These are phyloP conservation scores for Boletus barrowsii DNA, from an alignment of 768 basidiomycete species.

Conservation along the genomic window DNA sequence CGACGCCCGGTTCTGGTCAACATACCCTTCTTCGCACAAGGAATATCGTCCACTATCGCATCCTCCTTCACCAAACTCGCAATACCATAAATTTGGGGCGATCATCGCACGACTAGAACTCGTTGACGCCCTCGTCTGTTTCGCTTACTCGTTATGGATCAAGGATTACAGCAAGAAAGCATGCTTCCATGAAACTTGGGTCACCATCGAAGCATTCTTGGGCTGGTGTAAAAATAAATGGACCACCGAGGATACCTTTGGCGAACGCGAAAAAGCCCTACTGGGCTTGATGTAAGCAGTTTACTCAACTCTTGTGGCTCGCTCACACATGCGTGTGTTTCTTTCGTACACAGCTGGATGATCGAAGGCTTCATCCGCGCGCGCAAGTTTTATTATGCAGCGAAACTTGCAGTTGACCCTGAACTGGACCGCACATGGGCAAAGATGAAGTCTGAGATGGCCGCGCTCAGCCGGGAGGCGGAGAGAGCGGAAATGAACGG, in stretches of 20 bases:
- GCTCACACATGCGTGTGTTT: conserved; percentile 23
- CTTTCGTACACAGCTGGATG: conserved; percentile 55
- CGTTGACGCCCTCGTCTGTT: conserved; percentile 78
- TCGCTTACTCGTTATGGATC: conserved; percentile 82
- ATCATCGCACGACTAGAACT: conserved; percentile 78
- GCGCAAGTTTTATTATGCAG: conserved; percentile 45
- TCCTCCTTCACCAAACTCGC: conserved; percentile 62
- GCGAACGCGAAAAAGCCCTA: conserved; percentile 56
- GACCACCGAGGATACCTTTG: conserved; percentile 40
- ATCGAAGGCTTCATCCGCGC: conserved; percentile 71
- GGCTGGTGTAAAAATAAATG: conserved; percentile 72
- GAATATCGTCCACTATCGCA: conserved; percentile 60
- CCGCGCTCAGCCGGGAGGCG: conserved; percentile 32
- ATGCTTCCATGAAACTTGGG: conserved; percentile 64
- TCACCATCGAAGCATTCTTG: conserved; percentile 66
- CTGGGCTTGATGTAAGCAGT: conserved; percentile 75
- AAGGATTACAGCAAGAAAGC: conserved; percentile 57
- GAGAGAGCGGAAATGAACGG: conserved; percentile 36
- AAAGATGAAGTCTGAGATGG: conserved; percentile 34
- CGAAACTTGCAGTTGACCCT: conserved; percentile 32
- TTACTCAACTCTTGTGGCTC: conserved; percentile 12
- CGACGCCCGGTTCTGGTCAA: conserved; percentile 74
- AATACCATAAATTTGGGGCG: conserved; percentile 73
- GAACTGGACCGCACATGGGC: conserved; percentile 34
- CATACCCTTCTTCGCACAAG: conserved; percentile 60